Conservation (phyloP, 163 green algal genomes). For the Chlorella variabilis region DNA sequence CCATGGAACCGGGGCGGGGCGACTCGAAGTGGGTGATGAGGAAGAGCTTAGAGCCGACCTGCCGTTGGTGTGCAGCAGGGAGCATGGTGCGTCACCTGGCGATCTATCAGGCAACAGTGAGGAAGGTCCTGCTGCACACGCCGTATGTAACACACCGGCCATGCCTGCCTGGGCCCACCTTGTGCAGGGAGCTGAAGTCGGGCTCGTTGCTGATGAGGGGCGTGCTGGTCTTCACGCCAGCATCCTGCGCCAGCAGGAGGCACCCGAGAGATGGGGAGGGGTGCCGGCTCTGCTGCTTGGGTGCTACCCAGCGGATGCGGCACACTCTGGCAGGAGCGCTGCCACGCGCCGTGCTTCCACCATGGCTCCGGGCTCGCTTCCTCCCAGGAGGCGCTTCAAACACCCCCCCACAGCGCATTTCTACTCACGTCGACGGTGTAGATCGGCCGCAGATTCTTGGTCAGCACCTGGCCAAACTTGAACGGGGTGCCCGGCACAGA, state of each 20-base stretch:
- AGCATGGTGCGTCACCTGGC: neutral
- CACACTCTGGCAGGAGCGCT: too few species aligned
- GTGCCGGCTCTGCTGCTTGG: neutral
- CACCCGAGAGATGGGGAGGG: neutral
- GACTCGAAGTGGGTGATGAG: conserved; percentile 60
- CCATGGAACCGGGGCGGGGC: conserved; percentile 27
- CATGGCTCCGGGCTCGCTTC: too few species aligned
- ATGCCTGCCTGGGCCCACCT: conserved; percentile 39
- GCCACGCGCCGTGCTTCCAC: too few species aligned
- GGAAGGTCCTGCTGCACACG: too few species aligned
- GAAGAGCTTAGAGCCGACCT: conserved; percentile 40
- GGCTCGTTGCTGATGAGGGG: conserved; percentile 42
- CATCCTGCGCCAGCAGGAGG: neutral
- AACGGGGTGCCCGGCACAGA: neutral
- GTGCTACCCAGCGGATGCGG: neutral
- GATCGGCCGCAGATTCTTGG: neutral
- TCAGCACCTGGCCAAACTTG: neutral
- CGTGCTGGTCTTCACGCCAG: too few species aligned
- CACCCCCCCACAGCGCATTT: neutral
- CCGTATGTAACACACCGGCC: too few species aligned
- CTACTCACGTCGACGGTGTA: neutral
- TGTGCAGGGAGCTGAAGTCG: conserved; percentile 51
- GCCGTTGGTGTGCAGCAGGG: neutral
- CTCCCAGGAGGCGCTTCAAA: too few species aligned
- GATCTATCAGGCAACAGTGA: too few species aligned